A percentile compares a stretch with the other conserved stretches of the same genome.
Evolutionary conservation across 306 rosid genomes (phyloP).

Genomic region (Trichosanthes truncata): DNA sequence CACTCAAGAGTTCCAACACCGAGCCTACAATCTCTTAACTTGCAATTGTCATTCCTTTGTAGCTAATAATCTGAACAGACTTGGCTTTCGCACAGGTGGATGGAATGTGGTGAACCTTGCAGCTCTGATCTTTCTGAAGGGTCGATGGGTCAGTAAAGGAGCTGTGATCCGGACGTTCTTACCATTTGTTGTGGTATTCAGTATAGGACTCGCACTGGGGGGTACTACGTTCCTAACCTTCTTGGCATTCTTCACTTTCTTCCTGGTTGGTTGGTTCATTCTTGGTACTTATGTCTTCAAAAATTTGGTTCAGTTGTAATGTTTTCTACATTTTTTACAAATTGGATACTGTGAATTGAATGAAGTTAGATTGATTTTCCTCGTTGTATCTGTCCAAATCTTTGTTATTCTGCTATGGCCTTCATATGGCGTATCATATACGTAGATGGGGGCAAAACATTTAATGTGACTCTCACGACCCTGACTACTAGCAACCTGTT

Average conservation of each 20-base stretch:
- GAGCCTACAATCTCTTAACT: constrained; percentile 66
- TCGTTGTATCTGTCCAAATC: neutral
- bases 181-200: constrained; percentile 50
- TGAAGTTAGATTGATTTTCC: neutral
- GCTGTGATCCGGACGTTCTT: constrained; percentile 48
- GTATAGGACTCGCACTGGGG: constrained; percentile 56
- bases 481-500: neutral
- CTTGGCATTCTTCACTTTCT: constrained; percentile 38
- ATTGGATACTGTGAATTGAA: neutral
- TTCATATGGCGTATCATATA: neutral
- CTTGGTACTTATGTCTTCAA: constrained; percentile 78
- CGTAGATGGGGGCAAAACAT: neutral
- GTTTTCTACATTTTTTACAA: neutral
- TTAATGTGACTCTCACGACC: neutral
- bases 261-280: constrained; percentile 84
- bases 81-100: constrained; percentile 53
- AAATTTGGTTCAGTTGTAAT: constrained; percentile 67
- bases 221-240: constrained; percentile 61
- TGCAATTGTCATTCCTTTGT: constrained; percentile 97
- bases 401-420: neutral
- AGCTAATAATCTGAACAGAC: constrained; percentile 76
- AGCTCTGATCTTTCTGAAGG: constrained; percentile 58
- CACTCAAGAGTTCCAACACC: constrained; percentile 87
- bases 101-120: constrained; percentile 99
- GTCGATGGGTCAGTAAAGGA: constrained; percentile 71